A percentile compares a stretch with the other conserved stretches of the same genome.
These are phyloP conservation scores for Angomonas ambiguus DNA, from an alignment of 208 protist genomes.

Conservation along the genomic window DNA sequence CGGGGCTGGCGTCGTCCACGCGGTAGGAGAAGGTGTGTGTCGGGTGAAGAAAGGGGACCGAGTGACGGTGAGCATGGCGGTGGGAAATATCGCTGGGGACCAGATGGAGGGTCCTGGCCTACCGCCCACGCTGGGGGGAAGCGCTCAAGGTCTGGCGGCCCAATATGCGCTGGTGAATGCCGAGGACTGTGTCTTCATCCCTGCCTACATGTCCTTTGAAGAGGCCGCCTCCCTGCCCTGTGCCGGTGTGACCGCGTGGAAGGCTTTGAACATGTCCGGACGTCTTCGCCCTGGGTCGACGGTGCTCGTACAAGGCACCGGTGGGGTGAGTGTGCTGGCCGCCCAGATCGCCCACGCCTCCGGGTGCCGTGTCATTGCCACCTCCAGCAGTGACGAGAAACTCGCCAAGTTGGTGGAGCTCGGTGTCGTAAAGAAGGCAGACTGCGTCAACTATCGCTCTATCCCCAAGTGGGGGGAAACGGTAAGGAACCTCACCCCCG, in stretches of 20 bases:
- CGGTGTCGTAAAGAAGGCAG: conserved; percentile 16
- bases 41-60: conserved; percentile 22
- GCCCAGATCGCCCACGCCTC: conserved; percentile 26
- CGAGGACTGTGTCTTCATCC: conserved; percentile 15
- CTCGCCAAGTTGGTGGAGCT: conserved; percentile 17
- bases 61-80: conserved; percentile 19
- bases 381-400: conserved; percentile 24
- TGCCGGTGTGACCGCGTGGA: conserved; percentile 26
- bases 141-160: conserved; percentile 18
- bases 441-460: conserved; percentile 31
- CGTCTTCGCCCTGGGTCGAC: conserved; percentile 24
- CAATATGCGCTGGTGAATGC: conserved; percentile 23
- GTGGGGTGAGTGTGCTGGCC: conserved; percentile 29
- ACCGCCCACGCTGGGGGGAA: conserved; percentile 18
- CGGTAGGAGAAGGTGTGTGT: conserved; percentile 6
- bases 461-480: conserved; percentile 23
- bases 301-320: conserved; percentile 31
- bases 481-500: conserved; percentile 18
- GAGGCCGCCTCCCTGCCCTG: conserved; percentile 24
- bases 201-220: conserved; percentile 24
- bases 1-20: conserved; percentile 23
- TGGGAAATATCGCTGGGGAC: conserved; percentile 15
- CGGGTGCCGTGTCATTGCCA: conserved; percentile 25
- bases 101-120: conserved; percentile 23
- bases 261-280: conserved; percentile 21